Percentiles rank a stretch among this genome's conserved stretches.
phyloP scores from a whole-genome alignment of 2,329 filamentous ascomycete genomes.

The Fragosphaeria purpurea region DNA sequence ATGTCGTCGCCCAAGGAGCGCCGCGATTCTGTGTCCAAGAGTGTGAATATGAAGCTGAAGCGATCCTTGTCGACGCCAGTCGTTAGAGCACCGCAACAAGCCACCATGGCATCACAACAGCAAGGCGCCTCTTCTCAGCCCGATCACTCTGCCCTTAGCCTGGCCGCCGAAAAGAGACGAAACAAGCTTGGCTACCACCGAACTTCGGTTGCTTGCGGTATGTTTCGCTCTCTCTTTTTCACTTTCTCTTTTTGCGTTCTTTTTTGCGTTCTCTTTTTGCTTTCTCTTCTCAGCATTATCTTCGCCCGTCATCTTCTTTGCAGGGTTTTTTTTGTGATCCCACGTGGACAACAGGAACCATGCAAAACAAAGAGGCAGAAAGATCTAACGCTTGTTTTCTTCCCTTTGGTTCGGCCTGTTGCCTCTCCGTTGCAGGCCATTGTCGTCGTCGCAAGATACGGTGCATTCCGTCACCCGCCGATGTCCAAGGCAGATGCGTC shows the following conservation, averaged over 20 bases:
- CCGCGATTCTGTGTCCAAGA: slow-evolving; percentile 27
- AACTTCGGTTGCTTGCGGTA: slow-evolving; percentile 91
- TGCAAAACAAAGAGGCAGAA: not conserved
- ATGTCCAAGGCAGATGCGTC: slow-evolving; percentile 66
- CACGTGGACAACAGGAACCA: too few species aligned
- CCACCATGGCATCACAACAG: slow-evolving; percentile 17
- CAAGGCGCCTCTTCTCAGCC: slow-evolving; percentile 14
- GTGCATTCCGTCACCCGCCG: slow-evolving; percentile 67
- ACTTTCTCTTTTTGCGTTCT: not conserved
- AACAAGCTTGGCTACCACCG: slow-evolving; percentile 95
- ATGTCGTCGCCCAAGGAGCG: slow-evolving; percentile 25
- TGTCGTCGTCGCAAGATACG: slow-evolving; percentile 90
- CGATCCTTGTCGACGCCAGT: slow-evolving; percentile 41
- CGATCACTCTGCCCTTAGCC: slow-evolving; percentile 24
- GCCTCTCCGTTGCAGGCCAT: slow-evolving; percentile 68
- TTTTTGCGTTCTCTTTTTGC: not conserved
- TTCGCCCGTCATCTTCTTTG: too few species aligned
- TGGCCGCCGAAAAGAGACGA: slow-evolving; percentile 47
- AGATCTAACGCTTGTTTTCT: not conserved
- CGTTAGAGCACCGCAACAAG: slow-evolving; percentile 25
- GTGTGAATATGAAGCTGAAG: slow-evolving; percentile 33
- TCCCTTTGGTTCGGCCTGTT: too few species aligned
- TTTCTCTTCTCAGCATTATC: too few species aligned
- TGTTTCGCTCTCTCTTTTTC: slow-evolving; percentile 36
- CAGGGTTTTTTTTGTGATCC: not conserved